These are phyloP conservation scores for Cyberlindnera maritima DNA, from an alignment of 805 yeast species.

Conservation along the genomic window DNA sequence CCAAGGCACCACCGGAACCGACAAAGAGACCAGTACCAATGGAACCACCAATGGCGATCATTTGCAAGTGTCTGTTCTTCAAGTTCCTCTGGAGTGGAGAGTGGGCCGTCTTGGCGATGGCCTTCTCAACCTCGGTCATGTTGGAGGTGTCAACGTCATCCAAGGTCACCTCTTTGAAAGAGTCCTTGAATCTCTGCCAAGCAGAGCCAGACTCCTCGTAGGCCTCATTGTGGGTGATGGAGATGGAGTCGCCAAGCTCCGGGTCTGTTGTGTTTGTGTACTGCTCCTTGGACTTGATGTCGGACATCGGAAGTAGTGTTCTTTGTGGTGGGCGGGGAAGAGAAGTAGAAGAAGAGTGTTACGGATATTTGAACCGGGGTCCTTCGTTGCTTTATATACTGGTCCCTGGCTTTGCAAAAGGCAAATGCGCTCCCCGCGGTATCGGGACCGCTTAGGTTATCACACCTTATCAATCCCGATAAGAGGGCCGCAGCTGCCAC, in stretches of 20 bases:
- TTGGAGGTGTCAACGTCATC: constrained; percentile 14
- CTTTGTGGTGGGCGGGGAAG: too few species aligned
- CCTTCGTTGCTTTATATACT: too few species aligned
- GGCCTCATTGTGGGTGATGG: constrained; percentile 13
- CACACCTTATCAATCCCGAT: not conserved
- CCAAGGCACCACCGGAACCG: constrained; percentile 62
- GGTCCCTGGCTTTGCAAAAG: too few species aligned
- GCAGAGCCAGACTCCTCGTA: constrained; percentile 6
- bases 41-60: constrained; percentile 82
- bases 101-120: constrained; percentile 32
- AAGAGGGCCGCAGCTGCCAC: not conserved
- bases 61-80: constrained; percentile 57
- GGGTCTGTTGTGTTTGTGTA: constrained; percentile 28
- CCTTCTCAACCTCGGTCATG: constrained; percentile 46
- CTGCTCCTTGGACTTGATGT: constrained; percentile 17
- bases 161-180: constrained; percentile 16
- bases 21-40: constrained; percentile 83
- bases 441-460: not conserved
- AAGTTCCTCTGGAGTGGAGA: constrained; percentile 37
- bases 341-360: too few species aligned
- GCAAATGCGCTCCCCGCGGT: not conserved
- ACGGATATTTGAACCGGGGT: too few species aligned
- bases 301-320: constrained; percentile 11
- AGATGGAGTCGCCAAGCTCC: constrained; percentile 24
- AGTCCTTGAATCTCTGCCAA: constrained; percentile 23